Evolutionary conservation across 192 early-diverging fungal species (phyloP), one percentile per base, ranked within the genome.

Genomic region (Lobulomyces angularis): DNA sequence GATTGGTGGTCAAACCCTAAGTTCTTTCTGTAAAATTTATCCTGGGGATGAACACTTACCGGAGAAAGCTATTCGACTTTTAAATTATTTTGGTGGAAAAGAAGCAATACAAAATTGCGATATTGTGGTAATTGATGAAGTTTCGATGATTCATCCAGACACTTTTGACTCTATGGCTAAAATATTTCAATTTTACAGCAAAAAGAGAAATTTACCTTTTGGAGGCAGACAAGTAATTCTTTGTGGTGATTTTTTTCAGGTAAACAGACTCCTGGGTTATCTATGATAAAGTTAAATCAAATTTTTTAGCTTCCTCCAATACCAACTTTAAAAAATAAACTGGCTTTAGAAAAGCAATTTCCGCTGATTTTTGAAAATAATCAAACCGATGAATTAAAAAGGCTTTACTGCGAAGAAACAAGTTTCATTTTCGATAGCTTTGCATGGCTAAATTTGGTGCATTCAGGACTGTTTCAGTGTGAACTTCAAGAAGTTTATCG

Each of bases 191-290:
- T 27, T 19, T 5, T 14, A 43, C 11, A 20, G 8, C 18, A 46
- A 48, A 3, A 48, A 8, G 53, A 30, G 11, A 8, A 22, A 6
- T 38, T 38, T 35, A 22, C 50, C 62, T 0, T 72, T 69, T 60
- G 62, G 59, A 12, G 62, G 62, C 8, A 43, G 58, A 19, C 65
- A 72, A 42, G 47, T 72, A 18, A 46, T 72, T 12, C 35, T 69
- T 3, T 43, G 41, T 20, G 69, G 69, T 2, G 69, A 72, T 43
- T 72, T 72, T 31, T 53, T 43, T 22, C 69, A 72, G 41, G n/a
- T n/a, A n/a, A n/a, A n/a, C n/a, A n/a, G n/a, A n/a, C n/a, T n/a
- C n/a, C n/a, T n/a, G n/a, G n/a, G n/a, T n/a, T n/a, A n/a, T n/a
- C n/a, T n/a, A n/a, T n/a, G n/a, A n/a, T n/a, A n/a, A n/a, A n/a